Conservation (phyloP, 106 monocot genomes). For the Amphibolis antarctica region DNA sequence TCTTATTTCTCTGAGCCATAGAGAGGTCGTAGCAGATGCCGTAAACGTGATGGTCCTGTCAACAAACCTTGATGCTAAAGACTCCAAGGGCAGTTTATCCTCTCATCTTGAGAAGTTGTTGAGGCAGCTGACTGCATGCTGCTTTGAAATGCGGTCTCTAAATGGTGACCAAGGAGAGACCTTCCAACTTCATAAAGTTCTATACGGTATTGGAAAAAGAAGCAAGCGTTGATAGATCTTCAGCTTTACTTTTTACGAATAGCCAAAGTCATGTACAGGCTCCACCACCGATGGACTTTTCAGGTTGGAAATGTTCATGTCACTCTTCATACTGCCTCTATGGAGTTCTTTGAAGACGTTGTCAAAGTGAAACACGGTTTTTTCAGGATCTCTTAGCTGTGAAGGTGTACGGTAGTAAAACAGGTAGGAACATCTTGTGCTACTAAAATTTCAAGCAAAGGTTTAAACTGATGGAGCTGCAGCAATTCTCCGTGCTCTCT, state of each 20-base stretch:
- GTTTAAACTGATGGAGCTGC: background rate
- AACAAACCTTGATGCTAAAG: constrained; percentile 40
- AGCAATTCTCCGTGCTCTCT: background rate
- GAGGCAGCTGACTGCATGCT: constrained; percentile 68
- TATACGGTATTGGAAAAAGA: constrained; percentile 10
- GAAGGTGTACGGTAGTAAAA: no score
- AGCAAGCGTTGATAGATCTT: constrained; percentile 3
- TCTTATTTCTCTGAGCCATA: constrained; percentile 44
- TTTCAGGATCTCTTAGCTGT: no score
- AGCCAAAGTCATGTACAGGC: background rate
- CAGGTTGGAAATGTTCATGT: no score
- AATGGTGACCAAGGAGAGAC: constrained; percentile 56
- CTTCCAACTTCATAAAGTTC: constrained; percentile 62
- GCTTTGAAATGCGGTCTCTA: constrained; percentile 39
- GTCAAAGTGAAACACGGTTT: no score
- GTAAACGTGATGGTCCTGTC: constrained; percentile 57
- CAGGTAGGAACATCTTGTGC: no score
- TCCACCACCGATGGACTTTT: background rate
- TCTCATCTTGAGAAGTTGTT: constrained; percentile 67
- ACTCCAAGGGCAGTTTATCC: constrained; percentile 16
- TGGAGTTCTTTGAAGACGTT: no score
- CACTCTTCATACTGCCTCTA: no score
- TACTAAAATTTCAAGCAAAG: no score
- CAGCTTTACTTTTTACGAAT: background rate
- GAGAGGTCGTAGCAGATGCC: constrained; percentile 91